Evolutionary conservation across 2,329 filamentous ascomycete genomes (phyloP).

Genomic region (Aaosphaeria arxii): DNA sequence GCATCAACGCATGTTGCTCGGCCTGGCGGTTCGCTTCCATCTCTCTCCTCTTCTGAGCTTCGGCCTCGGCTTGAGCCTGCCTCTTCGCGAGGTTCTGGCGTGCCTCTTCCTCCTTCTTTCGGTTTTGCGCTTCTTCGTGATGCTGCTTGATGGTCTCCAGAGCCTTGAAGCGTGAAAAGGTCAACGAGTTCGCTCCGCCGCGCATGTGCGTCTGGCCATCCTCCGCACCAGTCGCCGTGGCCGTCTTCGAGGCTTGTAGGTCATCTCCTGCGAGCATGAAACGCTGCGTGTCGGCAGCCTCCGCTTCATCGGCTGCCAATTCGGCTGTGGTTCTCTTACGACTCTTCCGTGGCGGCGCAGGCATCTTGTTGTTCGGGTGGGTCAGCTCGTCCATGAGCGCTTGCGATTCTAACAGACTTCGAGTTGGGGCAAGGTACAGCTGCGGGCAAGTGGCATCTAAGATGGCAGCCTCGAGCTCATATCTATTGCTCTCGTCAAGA

Average conservation of each 20-base stretch:
- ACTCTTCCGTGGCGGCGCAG: conserved; percentile 79
- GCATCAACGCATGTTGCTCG: conserved; percentile 14
- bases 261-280: conserved; percentile 94
- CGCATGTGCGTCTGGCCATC: conserved; percentile 58
- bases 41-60: conserved; percentile 28
- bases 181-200: conserved; percentile 73
- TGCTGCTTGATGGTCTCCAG: conserved; percentile 80
- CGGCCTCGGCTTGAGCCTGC: conserved; percentile 32
- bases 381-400: conserved; percentile 67
- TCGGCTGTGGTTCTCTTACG: conserved; percentile 93
- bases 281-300: conserved; percentile 82
- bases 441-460: conserved; percentile 70
- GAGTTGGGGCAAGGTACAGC: conserved; percentile 74
- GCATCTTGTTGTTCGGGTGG: conserved; percentile 73
- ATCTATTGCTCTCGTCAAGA: conserved; percentile 69
- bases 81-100: conserved; percentile 35
- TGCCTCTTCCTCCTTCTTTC: conserved; percentile 51
- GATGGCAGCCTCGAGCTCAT: conserved; percentile 73
- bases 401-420: conserved; percentile 66
- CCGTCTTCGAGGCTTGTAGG: conserved; percentile 61
- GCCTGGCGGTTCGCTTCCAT: conserved; percentile 27
- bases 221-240: conserved; percentile 59
- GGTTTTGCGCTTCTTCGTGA: conserved; percentile 66
- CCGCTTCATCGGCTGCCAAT: conserved; percentile 89
- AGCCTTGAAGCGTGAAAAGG: conserved; percentile 89